Evolutionary conservation across 2,329 filamentous ascomycete species (phyloP).

Genomic region (Aspergillus caelatus): DNA sequence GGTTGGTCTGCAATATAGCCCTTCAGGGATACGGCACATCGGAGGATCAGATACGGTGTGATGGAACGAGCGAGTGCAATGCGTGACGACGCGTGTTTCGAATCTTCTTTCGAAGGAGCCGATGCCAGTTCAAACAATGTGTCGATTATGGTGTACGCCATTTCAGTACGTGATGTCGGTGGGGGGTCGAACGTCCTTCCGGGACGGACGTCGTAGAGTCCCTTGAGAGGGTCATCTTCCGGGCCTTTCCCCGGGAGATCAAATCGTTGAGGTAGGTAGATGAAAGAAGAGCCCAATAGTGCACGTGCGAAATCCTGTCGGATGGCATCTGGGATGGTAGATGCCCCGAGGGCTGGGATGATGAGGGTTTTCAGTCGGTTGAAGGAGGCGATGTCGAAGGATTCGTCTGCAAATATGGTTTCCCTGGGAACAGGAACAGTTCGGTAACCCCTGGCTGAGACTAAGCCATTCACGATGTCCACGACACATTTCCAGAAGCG

Average conservation of each 20-base stretch:
- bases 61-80: constrained; percentile 72
- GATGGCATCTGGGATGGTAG: constrained; percentile 66
- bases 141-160: constrained; percentile 79
- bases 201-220: constrained; percentile 65
- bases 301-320: constrained; percentile 72
- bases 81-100: constrained; percentile 41
- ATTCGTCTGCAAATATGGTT: constrained; percentile 68
- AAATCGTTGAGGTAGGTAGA: constrained; percentile 69
- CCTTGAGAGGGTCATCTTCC: constrained; percentile 57
- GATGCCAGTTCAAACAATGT: constrained; percentile 74
- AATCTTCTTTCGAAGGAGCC: constrained; percentile 41
- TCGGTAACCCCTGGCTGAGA: constrained; percentile 64
- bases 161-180: constrained; percentile 67
- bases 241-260: constrained; percentile 55
- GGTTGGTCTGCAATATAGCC: constrained; percentile 90
- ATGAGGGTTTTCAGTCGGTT: constrained; percentile 67
- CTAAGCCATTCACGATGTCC: constrained; percentile 68
- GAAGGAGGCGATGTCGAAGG: constrained; percentile 80
- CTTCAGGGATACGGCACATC: constrained; percentile 78
- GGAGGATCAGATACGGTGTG: constrained; percentile 79
- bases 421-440: constrained; percentile 40
- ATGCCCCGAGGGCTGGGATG: constrained; percentile 70
- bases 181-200: constrained; percentile 72
- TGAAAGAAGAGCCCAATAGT: constrained; percentile 79
- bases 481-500: constrained; percentile 73